Percentiles rank a stretch among this genome's conserved stretches.
Conservation (phyloP, 805 yeast species). For the Yamadazyma paraphyllophila region DNA sequence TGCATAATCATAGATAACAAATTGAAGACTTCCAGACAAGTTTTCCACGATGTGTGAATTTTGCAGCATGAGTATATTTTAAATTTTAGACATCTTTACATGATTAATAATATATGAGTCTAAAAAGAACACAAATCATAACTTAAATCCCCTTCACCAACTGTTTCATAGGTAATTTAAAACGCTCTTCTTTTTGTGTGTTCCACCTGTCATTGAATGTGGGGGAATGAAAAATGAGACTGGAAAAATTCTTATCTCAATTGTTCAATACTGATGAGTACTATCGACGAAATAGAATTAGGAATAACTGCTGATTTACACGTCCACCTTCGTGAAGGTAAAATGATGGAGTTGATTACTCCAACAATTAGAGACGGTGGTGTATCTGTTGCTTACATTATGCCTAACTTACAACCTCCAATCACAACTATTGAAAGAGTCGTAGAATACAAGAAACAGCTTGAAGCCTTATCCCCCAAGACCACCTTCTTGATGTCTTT, state of each 20-base stretch:
- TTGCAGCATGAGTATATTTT: background rate
- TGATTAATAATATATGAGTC: no score
- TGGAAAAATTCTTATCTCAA: background rate
- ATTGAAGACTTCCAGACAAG: background rate
- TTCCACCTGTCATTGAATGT: background rate
- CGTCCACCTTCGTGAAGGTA: constrained; percentile 92
- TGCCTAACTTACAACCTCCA: constrained; percentile 97
- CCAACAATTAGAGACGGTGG: constrained; percentile 94
- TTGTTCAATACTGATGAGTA: constrained; percentile 1
- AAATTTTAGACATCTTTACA: no score
- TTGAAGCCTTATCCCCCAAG: constrained; percentile 68
- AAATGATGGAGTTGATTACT: constrained; percentile 86
- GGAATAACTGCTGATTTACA: constrained; percentile 90
- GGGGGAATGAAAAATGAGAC: background rate
- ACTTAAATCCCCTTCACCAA: no score
- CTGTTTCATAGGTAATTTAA: no score
- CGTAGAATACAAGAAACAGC: constrained; percentile 59
- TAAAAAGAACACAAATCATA: no score
- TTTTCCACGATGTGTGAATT: constrained; percentile 3
- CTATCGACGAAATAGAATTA: constrained; percentile 40
- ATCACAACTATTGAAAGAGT: constrained; percentile 74
- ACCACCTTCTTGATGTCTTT: constrained; percentile 92
- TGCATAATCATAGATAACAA: background rate
- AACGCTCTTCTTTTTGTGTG: no score
- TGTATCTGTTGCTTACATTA: constrained; percentile 82